Evolutionary conservation across 2,329 filamentous ascomycete species (phyloP), one percentile per base, ranked within the genome.

Genomic region (Paracorniculantispora psalliotae): DNA sequence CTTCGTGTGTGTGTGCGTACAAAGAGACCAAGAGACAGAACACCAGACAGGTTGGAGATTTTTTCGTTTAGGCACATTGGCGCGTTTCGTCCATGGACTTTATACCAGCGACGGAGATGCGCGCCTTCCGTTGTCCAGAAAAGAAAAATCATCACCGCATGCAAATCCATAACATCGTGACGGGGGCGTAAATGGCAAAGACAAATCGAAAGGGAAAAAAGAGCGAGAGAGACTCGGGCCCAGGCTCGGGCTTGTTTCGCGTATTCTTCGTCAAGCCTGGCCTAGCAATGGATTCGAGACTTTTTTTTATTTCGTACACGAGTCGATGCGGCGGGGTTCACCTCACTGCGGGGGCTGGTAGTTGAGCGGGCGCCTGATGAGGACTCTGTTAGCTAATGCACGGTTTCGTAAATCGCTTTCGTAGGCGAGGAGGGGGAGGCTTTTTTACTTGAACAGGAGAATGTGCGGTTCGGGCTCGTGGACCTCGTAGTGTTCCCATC

Each of bases 401-500:
- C 17, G 21, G 19, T 28, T 17, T 17, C 5, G 43, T 26, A 26
- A 28, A 41, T 48, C 25, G 4, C 19, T 33, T 33, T 12, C 7
- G 7, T 33, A 37, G 26, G 17, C 28, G 17, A 15, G n/a, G n/a
- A 35, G 28, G 33, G 44, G 37, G 10, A 26, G 58, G 23, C 13
- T 25, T 44, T 21, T 90, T 74, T 79, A 97, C 93, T 99, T 99
- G 84, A 99, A 99, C 33, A 99, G 84, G 58, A 99, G 83, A 69
- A 99, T 99, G 74, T 99, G 94, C 64, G 94, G 94, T 78, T 99
- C 94, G 46, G 94, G 94, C 75, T 97, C 94, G 74, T 99, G 94
- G 57, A 99, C 94, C 75, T 99, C 94, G 73, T 99, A 99, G 75
- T 99, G 94, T 74, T 97, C 93, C 94, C 94, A 99, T 60, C 94